Evolutionary conservation across 306 rosid genomes (phyloP).

Genomic region (Medicago ruthenica): DNA sequence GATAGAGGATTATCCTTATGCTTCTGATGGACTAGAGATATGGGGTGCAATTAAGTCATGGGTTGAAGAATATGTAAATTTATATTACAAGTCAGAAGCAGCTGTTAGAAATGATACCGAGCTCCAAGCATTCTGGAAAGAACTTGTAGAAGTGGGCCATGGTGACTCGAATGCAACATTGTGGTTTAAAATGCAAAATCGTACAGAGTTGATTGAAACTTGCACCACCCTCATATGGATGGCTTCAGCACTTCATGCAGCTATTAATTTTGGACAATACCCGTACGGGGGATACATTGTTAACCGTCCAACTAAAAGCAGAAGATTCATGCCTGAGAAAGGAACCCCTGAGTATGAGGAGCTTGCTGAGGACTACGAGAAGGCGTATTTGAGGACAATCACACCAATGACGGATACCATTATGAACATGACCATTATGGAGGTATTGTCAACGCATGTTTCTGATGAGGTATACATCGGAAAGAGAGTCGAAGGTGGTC

Average conservation of each 20-base stretch:
- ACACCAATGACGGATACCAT: constrained; percentile 46
- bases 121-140: background rate
- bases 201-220: background rate
- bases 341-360: constrained; percentile 59
- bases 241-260: background rate
- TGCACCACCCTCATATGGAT: background rate
- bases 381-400: constrained; percentile 54
- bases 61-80: background rate
- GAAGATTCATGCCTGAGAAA: constrained; percentile 45
- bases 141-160: background rate
- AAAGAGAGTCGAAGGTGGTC: background rate
- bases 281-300: background rate
- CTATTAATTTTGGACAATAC: constrained; percentile 2
- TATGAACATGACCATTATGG: constrained; percentile 52
- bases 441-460: constrained; percentile 55
- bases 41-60: background rate
- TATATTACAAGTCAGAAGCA: background rate
- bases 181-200: background rate
- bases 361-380: constrained; percentile 44
- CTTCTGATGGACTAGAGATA: constrained; percentile 3
- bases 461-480: constrained; percentile 46
- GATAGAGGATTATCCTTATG: constrained; percentile 6
- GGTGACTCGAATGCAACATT: background rate
- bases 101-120: background rate
- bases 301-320: background rate